Conservation (phyloP, 192 early-diverging fungal species). For the Phycomyces blakesleeanus region DNA sequence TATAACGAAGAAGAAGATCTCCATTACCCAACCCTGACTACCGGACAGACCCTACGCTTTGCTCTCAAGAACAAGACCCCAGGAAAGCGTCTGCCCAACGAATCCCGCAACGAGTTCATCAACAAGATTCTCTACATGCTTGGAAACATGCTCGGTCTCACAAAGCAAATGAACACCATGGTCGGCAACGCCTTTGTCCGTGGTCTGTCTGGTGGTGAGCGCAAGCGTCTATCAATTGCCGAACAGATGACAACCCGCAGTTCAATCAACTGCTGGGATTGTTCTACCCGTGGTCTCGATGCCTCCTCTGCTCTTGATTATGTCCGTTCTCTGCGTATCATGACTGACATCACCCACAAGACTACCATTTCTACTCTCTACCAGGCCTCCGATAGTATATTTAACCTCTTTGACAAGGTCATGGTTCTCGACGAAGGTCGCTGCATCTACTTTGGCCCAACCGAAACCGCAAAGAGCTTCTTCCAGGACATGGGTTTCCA, state of each 20-base stretch:
- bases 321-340: slow-evolving; percentile 64
- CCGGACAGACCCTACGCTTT: slow-evolving; percentile 73
- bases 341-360: slow-evolving; percentile 62
- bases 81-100: slow-evolving; percentile 41
- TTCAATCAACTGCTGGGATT: slow-evolving; percentile 66
- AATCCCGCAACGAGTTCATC: slow-evolving; percentile 18
- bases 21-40: slow-evolving; percentile 65
- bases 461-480: slow-evolving; percentile 41
- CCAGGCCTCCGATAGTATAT: slow-evolving; percentile 72
- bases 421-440: slow-evolving; percentile 65
- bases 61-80: slow-evolving; percentile 73
- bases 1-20: slow-evolving; percentile 70
- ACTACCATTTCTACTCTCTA: slow-evolving; percentile 60
- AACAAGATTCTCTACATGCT: slow-evolving; percentile 48
- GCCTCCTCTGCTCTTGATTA: slow-evolving; percentile 77
- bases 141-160: slow-evolving; percentile 51
- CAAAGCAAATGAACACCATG: slow-evolving; percentile 55
- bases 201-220: slow-evolving; percentile 71
- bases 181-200: slow-evolving; percentile 72
- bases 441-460: slow-evolving; percentile 57
- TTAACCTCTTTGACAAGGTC: slow-evolving; percentile 59
- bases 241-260: slow-evolving; percentile 64
- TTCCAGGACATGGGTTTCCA: slow-evolving; percentile 48
- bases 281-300: slow-evolving; percentile 73
- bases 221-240: slow-evolving; percentile 71